Percentiles rank a stretch among this genome's conserved stretches.
phyloP scores from a whole-genome alignment of 176 grass and related monocot genomes.

The Musa schizocarpa region DNA sequence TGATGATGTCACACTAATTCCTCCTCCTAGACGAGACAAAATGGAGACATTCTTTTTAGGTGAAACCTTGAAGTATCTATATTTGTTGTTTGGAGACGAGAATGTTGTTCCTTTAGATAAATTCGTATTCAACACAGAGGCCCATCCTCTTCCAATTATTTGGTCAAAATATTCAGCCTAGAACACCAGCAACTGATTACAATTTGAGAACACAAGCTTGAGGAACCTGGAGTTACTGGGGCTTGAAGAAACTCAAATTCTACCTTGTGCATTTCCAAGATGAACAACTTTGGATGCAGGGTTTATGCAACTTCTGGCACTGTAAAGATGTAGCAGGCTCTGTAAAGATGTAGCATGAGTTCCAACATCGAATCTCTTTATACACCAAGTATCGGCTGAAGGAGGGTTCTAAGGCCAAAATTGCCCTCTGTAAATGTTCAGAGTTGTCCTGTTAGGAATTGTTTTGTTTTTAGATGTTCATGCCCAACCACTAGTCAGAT shows the following conservation, averaged over 20 bases:
- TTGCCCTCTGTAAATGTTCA: too few species aligned
- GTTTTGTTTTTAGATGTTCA: too few species aligned
- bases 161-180: slow-evolving; percentile 6
- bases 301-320: background rate
- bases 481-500: too few species aligned
- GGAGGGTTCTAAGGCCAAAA: too few species aligned
- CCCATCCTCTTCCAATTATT: slow-evolving; percentile 81
- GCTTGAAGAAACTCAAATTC: background rate
- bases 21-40: slow-evolving; percentile 82
- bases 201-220: background rate
- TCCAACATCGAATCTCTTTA: background rate
- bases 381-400: too few species aligned
- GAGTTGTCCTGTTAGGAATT: too few species aligned
- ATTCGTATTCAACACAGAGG: slow-evolving; percentile 91
- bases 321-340: background rate
- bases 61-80: slow-evolving; percentile 91
- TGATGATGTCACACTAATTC: slow-evolving; percentile 82
- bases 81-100: slow-evolving; percentile 88
- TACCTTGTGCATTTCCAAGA: background rate
- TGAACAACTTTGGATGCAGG: background rate
- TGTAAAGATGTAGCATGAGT: background rate
- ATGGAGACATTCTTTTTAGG: slow-evolving; percentile 81
- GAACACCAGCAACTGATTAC: background rate
- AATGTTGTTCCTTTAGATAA: slow-evolving; percentile 74
- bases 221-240: background rate